Percentiles rank a stretch among this genome's conserved stretches.
Conservation (phyloP, 2,329 filamentous ascomycete species). For the Botrytis tulipae region DNA sequence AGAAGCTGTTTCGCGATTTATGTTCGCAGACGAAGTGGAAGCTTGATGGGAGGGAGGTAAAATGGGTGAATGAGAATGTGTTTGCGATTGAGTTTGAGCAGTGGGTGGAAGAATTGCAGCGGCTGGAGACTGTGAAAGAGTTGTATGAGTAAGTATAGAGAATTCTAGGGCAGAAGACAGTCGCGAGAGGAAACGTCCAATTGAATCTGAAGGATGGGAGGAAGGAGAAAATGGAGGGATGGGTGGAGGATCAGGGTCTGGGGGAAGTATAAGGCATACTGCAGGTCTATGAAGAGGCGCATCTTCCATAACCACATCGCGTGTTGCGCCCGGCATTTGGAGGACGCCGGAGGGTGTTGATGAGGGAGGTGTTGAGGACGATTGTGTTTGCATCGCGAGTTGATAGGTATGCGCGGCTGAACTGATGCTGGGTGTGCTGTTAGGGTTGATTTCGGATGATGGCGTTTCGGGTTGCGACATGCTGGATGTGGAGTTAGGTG, state of each 20-base stretch:
- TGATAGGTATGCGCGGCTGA: conserved; percentile 35
- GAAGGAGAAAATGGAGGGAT: background rate
- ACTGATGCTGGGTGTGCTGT: conserved; percentile 28
- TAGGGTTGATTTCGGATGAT: conserved; percentile 14
- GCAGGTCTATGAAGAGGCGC: conserved; percentile 29
- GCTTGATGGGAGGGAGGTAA: conserved; percentile 22
- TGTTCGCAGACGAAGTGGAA: conserved; percentile 29
- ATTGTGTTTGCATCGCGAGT: conserved; percentile 31
- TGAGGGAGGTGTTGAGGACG: conserved; percentile 25
- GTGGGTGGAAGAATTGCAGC: background rate
- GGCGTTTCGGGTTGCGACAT: conserved; percentile 29
- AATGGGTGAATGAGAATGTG: background rate
- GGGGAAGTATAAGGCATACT: conserved; percentile 24
- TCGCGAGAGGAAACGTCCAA: conserved; percentile 10
- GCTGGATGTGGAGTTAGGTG: conserved; percentile 9
- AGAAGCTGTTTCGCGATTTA: conserved; percentile 24
- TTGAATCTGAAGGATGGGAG: conserved; percentile 7
- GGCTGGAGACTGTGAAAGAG: conserved; percentile 12
- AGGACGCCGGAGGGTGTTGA: conserved; percentile 19
- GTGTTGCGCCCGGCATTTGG: conserved; percentile 24
- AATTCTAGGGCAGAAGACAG: conserved; percentile 7
- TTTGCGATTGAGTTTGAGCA: background rate
- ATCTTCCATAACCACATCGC: conserved; percentile 37
- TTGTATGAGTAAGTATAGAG: conserved; percentile 12
- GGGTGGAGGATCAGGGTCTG: background rate